Evolutionary conservation across 495 filamentous ascomycete genomes (phyloP), one percentile per base, ranked within the genome.

Genomic region (Geoglossum glabrum): DNA sequence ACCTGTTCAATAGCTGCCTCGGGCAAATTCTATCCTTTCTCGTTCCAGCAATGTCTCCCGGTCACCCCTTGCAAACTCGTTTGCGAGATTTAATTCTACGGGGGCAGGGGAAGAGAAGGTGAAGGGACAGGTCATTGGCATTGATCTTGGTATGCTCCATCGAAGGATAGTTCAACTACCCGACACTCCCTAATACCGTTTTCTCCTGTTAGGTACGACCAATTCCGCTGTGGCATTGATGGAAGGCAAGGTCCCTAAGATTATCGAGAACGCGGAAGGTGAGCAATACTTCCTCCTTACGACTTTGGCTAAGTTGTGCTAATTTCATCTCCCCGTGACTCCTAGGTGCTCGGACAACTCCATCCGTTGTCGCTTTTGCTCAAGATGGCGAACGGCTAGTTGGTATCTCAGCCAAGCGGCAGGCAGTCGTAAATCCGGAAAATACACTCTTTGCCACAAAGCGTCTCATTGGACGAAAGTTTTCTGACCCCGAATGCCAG

Each of bases 371-470:
- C 62, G 92, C 87, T 64, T 97, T 98, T 73, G 85, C 92, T 47
- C 83, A 94, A 74, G 89, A 95, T 72, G 93, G 93, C 59, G 92
- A 98, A 79, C 86, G 93, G 61, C 74, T 98, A 59, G 92, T 98
- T 62, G 92, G 92, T 85, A 88, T 97, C 64, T 87, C 92, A 54
- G 92, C 92, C 61, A 98, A 98, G 81, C 90, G 92, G 68, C 92
- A 98, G 73, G 92, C 92, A 54, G 93, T 97, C 64, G 93, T 98
- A 64, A 98, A 98, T 78, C 92, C 92, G 3, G 92, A 98, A 72
- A 97, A 98, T 75, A 98, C 92, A 52, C 82, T 98, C 54, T 98
- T 98, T 69, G 92, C 92, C 72, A 98, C 92, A 60, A 98, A 98
- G 84, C 88, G 92, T 81, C 82, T 98, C 69, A 98, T 98, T 69